A percentile compares a stretch with the other conserved stretches of the same genome.
Evolutionary conservation across 352 stramenopile genomes (phyloP).

Genomic region (Globisporangium paroecandrum): DNA sequence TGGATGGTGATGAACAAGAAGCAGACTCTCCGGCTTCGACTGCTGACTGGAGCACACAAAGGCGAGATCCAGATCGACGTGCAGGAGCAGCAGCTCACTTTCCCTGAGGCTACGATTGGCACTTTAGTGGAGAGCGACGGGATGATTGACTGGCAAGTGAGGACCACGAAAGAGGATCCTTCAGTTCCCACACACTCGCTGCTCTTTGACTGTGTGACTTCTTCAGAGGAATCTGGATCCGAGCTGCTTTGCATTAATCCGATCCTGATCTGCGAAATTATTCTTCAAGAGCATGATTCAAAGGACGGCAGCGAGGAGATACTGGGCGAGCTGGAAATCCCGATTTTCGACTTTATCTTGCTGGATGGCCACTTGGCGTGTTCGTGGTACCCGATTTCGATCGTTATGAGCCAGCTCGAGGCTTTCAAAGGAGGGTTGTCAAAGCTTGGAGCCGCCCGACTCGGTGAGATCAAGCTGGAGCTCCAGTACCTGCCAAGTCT

Average conservation of each 20-base stretch:
- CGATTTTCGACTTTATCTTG: conserved; percentile 48
- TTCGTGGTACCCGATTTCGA: conserved; percentile 26
- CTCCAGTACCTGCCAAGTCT: conserved; percentile 38
- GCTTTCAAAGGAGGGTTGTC: background rate
- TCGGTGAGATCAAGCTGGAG: conserved; percentile 34
- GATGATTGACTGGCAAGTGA: conserved; percentile 10
- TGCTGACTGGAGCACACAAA: conserved; percentile 12
- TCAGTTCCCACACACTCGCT: background rate
- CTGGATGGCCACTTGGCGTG: conserved; percentile 35
- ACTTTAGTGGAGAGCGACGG: conserved; percentile 12
- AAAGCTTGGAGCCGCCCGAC: background rate
- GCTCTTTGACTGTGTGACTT: conserved; percentile 12
- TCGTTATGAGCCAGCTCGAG: background rate
- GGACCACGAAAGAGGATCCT: background rate
- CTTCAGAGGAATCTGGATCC: background rate
- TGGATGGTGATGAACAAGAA: conserved; percentile 19
- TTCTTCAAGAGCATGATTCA: conserved; percentile 3
- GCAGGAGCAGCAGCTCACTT: background rate
- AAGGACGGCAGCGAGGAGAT: background rate
- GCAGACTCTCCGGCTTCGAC: conserved; percentile 13
- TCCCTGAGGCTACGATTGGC: conserved; percentile 2
- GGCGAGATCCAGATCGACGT: background rate
- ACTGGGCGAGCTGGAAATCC: conserved; percentile 32
- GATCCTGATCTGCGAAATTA: conserved; percentile 27
- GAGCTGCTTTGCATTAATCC: conserved; percentile 21